A percentile compares a stretch with the other conserved stretches of the same genome.
phyloP scores from a whole-genome alignment of 176 grass and related monocot genomes.

The Oryza coarctata region DNA sequence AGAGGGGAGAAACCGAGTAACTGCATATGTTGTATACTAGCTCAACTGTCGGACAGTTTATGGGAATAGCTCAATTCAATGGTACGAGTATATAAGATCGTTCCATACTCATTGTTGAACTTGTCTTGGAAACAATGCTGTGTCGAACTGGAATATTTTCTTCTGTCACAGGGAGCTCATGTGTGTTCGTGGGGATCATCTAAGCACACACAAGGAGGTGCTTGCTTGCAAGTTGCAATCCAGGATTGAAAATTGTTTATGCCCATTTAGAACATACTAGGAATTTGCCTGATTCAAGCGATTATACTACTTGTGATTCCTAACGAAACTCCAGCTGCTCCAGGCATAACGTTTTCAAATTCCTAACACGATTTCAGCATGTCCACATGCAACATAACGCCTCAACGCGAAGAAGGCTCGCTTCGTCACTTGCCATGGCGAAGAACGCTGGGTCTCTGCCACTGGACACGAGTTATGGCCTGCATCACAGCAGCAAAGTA shows the following conservation, averaged over 20 bases:
- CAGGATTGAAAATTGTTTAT: neutral
- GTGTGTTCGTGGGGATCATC: neutral
- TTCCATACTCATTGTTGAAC: neutral
- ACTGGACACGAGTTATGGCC: neutral
- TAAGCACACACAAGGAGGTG: neutral
- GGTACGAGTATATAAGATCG: neutral
- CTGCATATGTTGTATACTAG: neutral
- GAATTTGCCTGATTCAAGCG: no score
- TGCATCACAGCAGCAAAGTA: neutral
- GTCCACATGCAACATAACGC: neutral
- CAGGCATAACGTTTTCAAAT: neutral
- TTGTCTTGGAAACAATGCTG: neutral
- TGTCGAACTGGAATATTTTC: neutral
- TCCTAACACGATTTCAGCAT: neutral
- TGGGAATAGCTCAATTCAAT: neutral
- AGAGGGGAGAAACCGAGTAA: neutral
- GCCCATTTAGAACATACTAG: neutral
- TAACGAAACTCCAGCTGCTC: neutral
- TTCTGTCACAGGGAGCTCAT: neutral
- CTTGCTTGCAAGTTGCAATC: neutral
- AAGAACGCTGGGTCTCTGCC: neutral
- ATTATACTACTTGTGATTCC: neutral
- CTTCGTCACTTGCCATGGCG: neutral
- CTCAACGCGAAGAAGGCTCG: neutral
- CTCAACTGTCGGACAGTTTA: neutral